Evolutionary conservation across 108 stramenopile species (phyloP).

Genomic region (Cyclotella sp.): DNA sequence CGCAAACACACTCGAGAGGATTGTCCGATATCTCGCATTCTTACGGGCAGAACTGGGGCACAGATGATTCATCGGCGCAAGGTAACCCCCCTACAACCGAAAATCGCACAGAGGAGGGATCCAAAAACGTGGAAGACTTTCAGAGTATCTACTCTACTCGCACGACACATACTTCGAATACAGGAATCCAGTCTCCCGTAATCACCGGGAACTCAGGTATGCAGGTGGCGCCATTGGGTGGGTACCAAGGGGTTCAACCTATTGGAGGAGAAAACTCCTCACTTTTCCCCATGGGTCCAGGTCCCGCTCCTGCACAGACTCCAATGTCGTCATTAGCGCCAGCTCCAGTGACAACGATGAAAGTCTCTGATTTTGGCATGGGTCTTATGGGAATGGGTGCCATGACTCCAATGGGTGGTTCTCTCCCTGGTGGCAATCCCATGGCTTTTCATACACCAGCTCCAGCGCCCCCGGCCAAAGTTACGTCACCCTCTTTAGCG

Average conservation of each 20-base stretch:
- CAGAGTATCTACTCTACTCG: conserved; percentile 4
- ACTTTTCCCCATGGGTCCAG: not conserved
- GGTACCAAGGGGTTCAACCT: conserved; percentile 2
- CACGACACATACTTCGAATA: not conserved
- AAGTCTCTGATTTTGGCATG: not conserved
- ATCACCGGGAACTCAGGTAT: not conserved
- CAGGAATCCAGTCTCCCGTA: not conserved
- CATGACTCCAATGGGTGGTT: conserved; percentile 15
- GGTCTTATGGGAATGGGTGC: conserved; percentile 20
- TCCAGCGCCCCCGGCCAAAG: conserved; percentile 16
- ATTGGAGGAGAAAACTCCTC: not conserved
- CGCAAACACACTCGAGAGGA: conserved; percentile 5
- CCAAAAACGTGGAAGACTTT: not conserved
- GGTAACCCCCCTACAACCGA: not conserved
- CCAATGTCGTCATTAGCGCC: not conserved
- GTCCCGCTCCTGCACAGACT: not conserved
- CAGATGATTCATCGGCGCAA: conserved; percentile 4
- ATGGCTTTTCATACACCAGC: conserved; percentile 22
- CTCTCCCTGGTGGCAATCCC: conserved; percentile 17
- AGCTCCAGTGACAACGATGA: not conserved
- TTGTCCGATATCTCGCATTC: conserved; percentile 14
- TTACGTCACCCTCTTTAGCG: conserved; percentile 43
- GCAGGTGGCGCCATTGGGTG: not conserved
- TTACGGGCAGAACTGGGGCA: not conserved
- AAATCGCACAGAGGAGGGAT: not conserved